Evolutionary conservation across 306 rosid genomes (phyloP).

Genomic region (Dryas alaskensis): DNA sequence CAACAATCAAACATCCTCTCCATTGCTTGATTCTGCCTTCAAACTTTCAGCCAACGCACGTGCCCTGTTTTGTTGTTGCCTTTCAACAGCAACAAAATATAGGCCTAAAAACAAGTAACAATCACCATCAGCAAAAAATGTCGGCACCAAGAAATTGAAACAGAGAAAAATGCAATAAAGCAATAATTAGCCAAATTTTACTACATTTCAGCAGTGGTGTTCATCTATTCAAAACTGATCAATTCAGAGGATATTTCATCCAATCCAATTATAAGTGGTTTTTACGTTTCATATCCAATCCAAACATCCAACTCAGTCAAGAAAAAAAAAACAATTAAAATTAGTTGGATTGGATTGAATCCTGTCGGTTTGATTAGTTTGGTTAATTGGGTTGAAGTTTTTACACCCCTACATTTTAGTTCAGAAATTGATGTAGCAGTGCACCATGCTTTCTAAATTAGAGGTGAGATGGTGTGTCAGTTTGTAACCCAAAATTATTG

Average conservation of each 20-base stretch:
- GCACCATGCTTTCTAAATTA: not conserved
- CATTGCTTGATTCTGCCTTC: conserved; percentile 24
- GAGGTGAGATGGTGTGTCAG: not conserved
- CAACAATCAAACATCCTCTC: conserved; percentile 17
- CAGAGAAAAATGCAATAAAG: not conserved
- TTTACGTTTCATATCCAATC: not conserved
- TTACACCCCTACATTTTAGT: not conserved
- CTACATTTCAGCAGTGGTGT: not conserved
- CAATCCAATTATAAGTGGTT: not conserved
- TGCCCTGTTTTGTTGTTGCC: conserved; percentile 38
- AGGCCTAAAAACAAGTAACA: conserved; percentile 30
- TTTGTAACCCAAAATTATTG: not conserved
- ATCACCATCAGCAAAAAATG: conserved; percentile 8
- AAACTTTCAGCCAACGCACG: conserved; percentile 39
- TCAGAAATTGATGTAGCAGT: not conserved
- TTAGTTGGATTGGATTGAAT: not conserved
- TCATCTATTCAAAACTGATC: not conserved
- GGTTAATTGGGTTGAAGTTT: not conserved
- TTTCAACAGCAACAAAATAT: conserved; percentile 42
- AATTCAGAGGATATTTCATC: not conserved
- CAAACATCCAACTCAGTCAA: not conserved
- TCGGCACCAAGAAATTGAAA: not conserved
- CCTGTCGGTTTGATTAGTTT: not conserved
- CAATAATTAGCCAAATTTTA: not conserved
- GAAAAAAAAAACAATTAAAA: not conserved